Evolutionary conservation across 352 stramenopile species (phyloP), one percentile per base, ranked within the genome.

Genomic region (Pythium grandisporangium): DNA sequence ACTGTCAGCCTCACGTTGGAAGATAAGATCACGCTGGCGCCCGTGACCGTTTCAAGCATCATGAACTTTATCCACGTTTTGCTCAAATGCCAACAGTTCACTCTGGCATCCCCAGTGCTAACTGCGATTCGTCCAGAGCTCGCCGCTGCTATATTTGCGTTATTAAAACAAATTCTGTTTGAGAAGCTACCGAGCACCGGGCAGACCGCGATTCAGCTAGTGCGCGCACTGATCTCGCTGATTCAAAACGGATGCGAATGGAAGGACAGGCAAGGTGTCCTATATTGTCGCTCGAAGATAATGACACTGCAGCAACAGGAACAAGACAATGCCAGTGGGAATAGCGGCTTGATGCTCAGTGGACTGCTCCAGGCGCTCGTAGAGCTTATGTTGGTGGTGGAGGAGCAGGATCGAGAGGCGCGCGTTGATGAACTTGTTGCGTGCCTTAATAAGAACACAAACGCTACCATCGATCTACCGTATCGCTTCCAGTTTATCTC

Each of bases 281-380:
- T 93, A 2, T 93, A 83, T 33, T 91, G 78, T 41, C 76, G 81
- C 16, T 92, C 78, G 2, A 91, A 88, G 58, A 89, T 93, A 32
- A 90, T 89, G 61, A 60, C 59, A 20, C 54, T 93, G 1, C 76
- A 78, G 39, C 78, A 90, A 62, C 78, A 93, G 10, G 74, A 91
- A 42, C 77, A 93, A 30, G 66, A n/a, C n/a, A n/a, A n/a, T n/a
- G n/a, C n/a, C n/a, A n/a, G n/a, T n/a, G n/a, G n/a, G n/a, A n/a
- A n/a, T n/a, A n/a, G 67, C 10, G 71, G 74, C 11, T 58, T 91
- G 14, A 91, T 85, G 66, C 41, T 85, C 7, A 83, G 76, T 24
- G 58, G 74, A 11, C 49, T 94, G 5, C 47, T 92, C 3, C 81
- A 94, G 33, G 81, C 72, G 2, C 69, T 94, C 30, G 64, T 92